Percentiles rank a stretch among this genome's conserved stretches.
phyloP scores from a whole-genome alignment of 169 alveolate genomes.

The Plasmodium sp. region DNA sequence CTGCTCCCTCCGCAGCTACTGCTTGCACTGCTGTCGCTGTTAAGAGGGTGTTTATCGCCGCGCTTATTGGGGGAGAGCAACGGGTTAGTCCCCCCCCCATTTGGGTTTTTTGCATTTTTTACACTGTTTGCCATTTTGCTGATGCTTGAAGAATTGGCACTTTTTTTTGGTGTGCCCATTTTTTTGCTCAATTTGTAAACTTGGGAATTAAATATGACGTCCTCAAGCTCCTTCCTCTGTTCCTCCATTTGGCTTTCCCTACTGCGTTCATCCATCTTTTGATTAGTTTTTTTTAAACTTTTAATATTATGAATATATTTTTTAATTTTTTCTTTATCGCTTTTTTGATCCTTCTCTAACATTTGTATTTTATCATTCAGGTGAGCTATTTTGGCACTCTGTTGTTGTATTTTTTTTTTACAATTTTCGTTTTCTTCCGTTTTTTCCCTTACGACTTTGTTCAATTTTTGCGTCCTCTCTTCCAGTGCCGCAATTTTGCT shows the following conservation, averaged over 20 bases:
- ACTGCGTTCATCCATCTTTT: constrained; percentile 6
- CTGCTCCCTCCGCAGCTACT: background rate
- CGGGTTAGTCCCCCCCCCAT: background rate
- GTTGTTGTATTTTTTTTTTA: constrained; percentile 53
- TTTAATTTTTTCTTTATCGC: constrained; percentile 46
- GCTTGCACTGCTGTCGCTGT: background rate
- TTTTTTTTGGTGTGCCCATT: constrained; percentile 9
- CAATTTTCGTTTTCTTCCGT: constrained; percentile 41
- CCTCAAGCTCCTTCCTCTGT: constrained; percentile 21
- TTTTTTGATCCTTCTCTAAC: constrained; percentile 18
- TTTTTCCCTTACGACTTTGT: constrained; percentile 25
- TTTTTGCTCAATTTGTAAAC: constrained; percentile 28
- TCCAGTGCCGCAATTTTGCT: constrained; percentile 1
- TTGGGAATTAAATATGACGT: constrained; percentile 45
- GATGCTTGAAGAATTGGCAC: background rate
- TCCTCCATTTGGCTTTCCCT: constrained; percentile 11
- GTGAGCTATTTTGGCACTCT: constrained; percentile 2
- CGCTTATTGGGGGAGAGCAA: background rate
- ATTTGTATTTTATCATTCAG: constrained; percentile 26
- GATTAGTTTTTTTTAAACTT: constrained; percentile 22
- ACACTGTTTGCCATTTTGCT: background rate
- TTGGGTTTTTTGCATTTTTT: background rate
- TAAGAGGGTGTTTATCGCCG: background rate
- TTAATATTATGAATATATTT: constrained; percentile 20
- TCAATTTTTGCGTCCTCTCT: constrained; percentile 27